These are phyloP conservation scores for Aspergillus homomorphus DNA, from an alignment of 495 filamentous ascomycete species.

Conservation along the genomic window DNA sequence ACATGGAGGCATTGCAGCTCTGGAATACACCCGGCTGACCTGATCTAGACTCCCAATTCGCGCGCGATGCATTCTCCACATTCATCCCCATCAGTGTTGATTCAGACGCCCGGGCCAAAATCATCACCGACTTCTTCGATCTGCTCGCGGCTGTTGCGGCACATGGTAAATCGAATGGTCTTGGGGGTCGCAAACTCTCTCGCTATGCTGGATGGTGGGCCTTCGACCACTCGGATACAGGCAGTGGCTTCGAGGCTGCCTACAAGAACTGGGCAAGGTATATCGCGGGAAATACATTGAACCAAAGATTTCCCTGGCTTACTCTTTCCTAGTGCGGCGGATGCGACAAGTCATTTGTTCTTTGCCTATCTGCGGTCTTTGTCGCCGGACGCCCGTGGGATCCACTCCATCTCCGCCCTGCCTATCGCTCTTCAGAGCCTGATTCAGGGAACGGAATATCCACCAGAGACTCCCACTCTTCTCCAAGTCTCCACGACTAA, in stretches of 20 bases:
- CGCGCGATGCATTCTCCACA: constrained; percentile 88
- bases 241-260: constrained; percentile 92
- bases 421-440: constrained; percentile 89
- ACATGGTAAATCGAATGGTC: constrained; percentile 88
- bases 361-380: constrained; percentile 94
- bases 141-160: constrained; percentile 77
- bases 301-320: constrained; percentile 13
- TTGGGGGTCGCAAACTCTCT: constrained; percentile 91
- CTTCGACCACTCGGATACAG: constrained; percentile 81
- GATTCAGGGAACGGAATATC: constrained; percentile 91
- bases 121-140: constrained; percentile 97
- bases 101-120: constrained; percentile 76
- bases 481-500: constrained; percentile 79
- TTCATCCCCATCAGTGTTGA: constrained; percentile 96
- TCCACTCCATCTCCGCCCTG: constrained; percentile 74
- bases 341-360: constrained; percentile 94
- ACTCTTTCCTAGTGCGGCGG: constrained; percentile 65
- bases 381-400: constrained; percentile 69
- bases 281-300: constrained; percentile 2
- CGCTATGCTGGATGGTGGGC: constrained; percentile 98
- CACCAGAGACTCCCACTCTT: constrained; percentile 73
- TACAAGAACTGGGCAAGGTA: constrained; percentile 82
- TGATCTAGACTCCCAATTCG: constrained; percentile 77
- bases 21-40: constrained; percentile 4
- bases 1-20: neutral